A percentile compares a stretch with the other conserved stretches of the same genome.
Evolutionary conservation across 75 land plant genomes (phyloP).

Genomic region (Larix kaempferi): DNA sequence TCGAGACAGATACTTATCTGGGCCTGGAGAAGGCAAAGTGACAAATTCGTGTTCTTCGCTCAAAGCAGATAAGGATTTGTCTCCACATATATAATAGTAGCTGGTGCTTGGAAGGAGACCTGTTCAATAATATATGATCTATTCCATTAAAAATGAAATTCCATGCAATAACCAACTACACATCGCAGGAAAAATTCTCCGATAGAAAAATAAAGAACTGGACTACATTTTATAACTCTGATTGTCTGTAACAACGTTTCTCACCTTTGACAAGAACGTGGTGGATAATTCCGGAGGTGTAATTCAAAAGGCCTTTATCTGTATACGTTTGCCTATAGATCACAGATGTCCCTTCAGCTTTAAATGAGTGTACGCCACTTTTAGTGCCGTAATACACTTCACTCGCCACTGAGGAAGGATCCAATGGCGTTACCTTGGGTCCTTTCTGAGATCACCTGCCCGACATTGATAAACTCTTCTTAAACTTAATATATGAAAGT

Average conservation of each 20-base stretch:
- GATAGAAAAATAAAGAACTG: too few relatives aligned
- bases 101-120: conserved; percentile 62
- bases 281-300: conserved; percentile 95
- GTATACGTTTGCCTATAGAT: conserved; percentile 88
- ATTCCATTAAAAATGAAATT: too few relatives aligned
- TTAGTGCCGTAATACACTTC: conserved; percentile 77
- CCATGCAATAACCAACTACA: too few relatives aligned
- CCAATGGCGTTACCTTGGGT: conserved; percentile 58
- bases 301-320: conserved; percentile 74
- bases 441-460: conserved; percentile 87
- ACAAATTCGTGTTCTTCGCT: conserved; percentile 70
- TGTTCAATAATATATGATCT: neutral
- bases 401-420: conserved; percentile 71
- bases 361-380: conserved; percentile 43
- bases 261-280: conserved; percentile 82
- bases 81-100: conserved; percentile 85
- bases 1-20: conserved; percentile 49
- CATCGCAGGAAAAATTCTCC: too few relatives aligned
- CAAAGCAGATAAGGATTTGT: conserved; percentile 55
- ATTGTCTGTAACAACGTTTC: too few relatives aligned
- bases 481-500: too few relatives aligned
- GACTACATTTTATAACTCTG: too few relatives aligned
- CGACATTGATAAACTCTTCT: too few relatives aligned
- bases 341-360: conserved; percentile 41
- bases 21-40: conserved; percentile 52